These are phyloP conservation scores for Calonectria crousiana DNA, from an alignment of 2,329 filamentous ascomycete genomes.

Conservation along the genomic window DNA sequence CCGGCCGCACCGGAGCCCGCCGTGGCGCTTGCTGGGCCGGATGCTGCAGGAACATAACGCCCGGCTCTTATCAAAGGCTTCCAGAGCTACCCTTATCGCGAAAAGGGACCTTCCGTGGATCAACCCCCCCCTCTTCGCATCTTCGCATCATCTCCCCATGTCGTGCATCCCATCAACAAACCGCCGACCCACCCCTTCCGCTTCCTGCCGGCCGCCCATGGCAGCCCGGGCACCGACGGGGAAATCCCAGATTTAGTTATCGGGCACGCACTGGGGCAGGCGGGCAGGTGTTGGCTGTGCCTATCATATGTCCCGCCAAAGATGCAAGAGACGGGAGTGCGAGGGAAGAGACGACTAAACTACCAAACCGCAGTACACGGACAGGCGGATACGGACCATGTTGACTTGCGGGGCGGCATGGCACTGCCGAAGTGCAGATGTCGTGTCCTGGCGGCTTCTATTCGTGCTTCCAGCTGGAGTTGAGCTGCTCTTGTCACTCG, in stretches of 20 bases:
- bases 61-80: constrained; percentile 17
- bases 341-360: neutral
- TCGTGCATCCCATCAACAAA: constrained; percentile 22
- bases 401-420: neutral
- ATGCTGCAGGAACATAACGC: constrained; percentile 23
- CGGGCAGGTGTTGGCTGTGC: neutral
- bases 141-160: constrained; percentile 14
- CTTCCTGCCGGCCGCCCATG: constrained; percentile 12
- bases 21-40: constrained; percentile 5
- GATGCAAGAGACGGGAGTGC: neutral
- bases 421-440: neutral
- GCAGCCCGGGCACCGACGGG: neutral
- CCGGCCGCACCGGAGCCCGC: constrained; percentile 1
- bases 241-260: neutral
- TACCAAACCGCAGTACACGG: neutral
- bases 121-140: constrained; percentile 2
- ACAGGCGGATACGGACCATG: neutral
- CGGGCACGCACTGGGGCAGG: neutral
- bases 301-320: neutral
- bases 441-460: neutral
- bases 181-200: constrained; percentile 20
- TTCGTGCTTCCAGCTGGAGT: neutral
- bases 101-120: neutral
- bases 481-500: neutral
- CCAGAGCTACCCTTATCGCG: constrained; percentile 1